These are phyloP conservation scores for Linderniella brevidens DNA, from an alignment of 257 asterid genomes.

Conservation along the genomic window DNA sequence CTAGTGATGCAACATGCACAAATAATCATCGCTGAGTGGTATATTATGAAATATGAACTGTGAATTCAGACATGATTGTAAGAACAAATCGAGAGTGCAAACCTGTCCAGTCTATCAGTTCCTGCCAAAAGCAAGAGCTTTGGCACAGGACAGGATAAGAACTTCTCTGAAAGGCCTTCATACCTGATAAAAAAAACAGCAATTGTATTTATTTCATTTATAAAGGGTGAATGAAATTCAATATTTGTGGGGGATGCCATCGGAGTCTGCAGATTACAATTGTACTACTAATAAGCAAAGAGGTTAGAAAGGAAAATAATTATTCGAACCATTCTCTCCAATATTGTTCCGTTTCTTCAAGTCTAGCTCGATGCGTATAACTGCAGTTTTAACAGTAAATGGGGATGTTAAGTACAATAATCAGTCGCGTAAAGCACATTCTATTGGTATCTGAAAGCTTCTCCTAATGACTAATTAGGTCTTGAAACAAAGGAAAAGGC, in stretches of 20 bases:
- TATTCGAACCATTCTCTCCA: slow-evolving; percentile 85
- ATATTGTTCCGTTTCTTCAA: slow-evolving; percentile 80
- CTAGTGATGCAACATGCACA: slow-evolving; percentile 2
- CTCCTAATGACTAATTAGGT: no score
- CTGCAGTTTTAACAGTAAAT: slow-evolving; percentile 27
- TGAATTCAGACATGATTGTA: no score
- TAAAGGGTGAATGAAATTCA: no score
- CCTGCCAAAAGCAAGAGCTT: slow-evolving; percentile 95
- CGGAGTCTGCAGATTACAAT: no score
- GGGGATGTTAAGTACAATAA: slow-evolving; percentile 4
- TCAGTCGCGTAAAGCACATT: slow-evolving; percentile 6
- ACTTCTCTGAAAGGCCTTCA: slow-evolving; percentile 92
- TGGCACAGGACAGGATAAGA: slow-evolving; percentile 68
- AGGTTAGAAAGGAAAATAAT: slow-evolving; percentile 10
- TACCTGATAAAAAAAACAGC: slow-evolving; percentile 53
- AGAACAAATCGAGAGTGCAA: no score
- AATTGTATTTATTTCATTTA: not conserved
- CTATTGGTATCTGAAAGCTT: not conserved
- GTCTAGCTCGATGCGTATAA: slow-evolving; percentile 71
- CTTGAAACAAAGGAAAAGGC: not conserved
- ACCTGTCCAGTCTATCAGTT: slow-evolving; percentile 97
- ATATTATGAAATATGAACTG: no score
- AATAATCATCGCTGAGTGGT: no score
- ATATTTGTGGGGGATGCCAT: no score
- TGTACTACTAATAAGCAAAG: not conserved